A percentile compares a stretch with the other conserved stretches of the same genome.
phyloP scores from a whole-genome alignment of 1,139 yeast genomes.

The Geotrichum klebahnii region DNA sequence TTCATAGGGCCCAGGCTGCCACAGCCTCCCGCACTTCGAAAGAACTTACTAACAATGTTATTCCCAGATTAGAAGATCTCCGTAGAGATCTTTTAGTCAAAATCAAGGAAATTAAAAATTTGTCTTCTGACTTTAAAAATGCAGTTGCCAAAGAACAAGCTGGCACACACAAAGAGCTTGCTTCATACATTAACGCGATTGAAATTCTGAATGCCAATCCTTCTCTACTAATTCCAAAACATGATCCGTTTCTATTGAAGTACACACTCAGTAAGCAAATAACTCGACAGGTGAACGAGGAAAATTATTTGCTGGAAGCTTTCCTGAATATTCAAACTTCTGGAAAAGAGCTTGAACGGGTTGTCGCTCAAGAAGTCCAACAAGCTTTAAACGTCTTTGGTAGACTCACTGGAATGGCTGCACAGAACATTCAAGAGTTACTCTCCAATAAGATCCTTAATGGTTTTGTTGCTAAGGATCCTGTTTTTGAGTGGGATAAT shows the following conservation, averaged over 20 bases:
- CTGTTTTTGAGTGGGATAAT: conserved; percentile 84
- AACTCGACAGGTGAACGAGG: conserved; percentile 73
- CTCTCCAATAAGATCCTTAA: conserved; percentile 63
- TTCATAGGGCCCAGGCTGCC: conserved; percentile 68
- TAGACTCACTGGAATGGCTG: conserved; percentile 38
- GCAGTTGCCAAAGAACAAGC: conserved; percentile 63
- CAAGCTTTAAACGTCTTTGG: conserved; percentile 72
- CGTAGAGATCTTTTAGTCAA: conserved; percentile 76
- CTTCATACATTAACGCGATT: conserved; percentile 33
- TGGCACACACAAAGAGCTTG: conserved; percentile 46
- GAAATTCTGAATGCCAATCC: conserved; percentile 35
- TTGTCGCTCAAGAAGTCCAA: conserved; percentile 82
- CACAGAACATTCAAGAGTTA: conserved; percentile 35
- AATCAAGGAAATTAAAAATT: conserved; percentile 78
- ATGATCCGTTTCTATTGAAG: conserved; percentile 81
- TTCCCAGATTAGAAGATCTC: conserved; percentile 82
- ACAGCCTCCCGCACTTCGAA: conserved; percentile 64
- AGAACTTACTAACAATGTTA: conserved; percentile 62
- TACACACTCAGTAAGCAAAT: conserved; percentile 70
- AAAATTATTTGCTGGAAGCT: conserved; percentile 82
- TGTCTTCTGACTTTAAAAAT: conserved; percentile 79
- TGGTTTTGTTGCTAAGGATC: conserved; percentile 74
- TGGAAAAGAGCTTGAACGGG: conserved; percentile 83
- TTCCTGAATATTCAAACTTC: conserved; percentile 80
- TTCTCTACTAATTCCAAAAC: conserved; percentile 44